A percentile compares a stretch with the other conserved stretches of the same genome.
Conservation (phyloP, 352 stramenopile genomes). For the Phytopythium ostracodes region DNA sequence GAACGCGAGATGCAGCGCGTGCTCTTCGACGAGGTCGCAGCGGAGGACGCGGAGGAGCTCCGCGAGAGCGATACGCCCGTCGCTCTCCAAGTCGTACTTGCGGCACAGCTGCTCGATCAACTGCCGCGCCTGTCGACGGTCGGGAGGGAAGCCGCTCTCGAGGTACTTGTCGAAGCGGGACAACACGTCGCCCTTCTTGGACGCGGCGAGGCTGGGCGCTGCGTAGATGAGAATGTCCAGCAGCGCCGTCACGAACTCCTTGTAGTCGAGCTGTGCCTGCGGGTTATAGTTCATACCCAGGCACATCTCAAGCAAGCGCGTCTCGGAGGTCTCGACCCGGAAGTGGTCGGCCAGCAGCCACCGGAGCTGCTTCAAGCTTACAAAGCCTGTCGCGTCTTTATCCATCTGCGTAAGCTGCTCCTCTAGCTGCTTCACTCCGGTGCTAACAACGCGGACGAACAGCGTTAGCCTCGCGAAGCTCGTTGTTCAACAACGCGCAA, state of each 20-base stretch:
- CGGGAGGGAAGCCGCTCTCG: constrained; percentile 29
- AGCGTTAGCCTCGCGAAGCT: background rate
- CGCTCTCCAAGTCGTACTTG: constrained; percentile 41
- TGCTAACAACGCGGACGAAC: constrained; percentile 8
- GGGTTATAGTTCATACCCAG: constrained; percentile 60
- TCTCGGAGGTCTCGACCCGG: constrained; percentile 26
- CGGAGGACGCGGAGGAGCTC: constrained; percentile 37
- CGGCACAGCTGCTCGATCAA: constrained; percentile 36
- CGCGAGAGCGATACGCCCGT: constrained; percentile 26
- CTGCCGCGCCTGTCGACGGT: constrained; percentile 9
- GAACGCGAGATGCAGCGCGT: constrained; percentile 24
- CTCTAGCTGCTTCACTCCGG: constrained; percentile 44
- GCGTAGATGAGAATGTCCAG: constrained; percentile 59
- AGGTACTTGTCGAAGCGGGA: constrained; percentile 37
- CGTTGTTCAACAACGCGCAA: background rate
- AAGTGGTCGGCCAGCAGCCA: constrained; percentile 36
- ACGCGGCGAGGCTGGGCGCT: constrained; percentile 14
- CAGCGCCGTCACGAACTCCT: constrained; percentile 42
- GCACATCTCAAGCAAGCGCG: constrained; percentile 46
- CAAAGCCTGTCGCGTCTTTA: constrained; percentile 25
- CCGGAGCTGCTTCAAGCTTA: constrained; percentile 47
- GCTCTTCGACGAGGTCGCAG: constrained; percentile 30
- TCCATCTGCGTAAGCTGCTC: constrained; percentile 26
- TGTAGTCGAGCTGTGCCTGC: constrained; percentile 45
- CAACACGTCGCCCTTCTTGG: constrained; percentile 16